Evolutionary conservation across 1,284 basidiomycete genomes (phyloP).

Genomic region (Cutaneotrichosporon arboriforme): DNA sequence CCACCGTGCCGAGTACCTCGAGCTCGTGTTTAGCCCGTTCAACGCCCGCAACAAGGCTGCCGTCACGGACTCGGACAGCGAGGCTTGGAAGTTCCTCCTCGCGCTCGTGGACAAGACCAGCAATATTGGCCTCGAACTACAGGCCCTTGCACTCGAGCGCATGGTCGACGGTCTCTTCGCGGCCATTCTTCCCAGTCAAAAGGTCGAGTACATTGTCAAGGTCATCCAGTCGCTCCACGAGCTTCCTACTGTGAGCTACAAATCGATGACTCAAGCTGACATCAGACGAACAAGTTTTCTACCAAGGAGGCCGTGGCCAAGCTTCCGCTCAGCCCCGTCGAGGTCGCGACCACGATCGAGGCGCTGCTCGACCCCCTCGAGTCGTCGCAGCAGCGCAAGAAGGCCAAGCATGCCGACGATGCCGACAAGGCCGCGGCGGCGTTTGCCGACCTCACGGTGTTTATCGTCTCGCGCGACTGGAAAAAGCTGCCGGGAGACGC

Average conservation of each 20-base stretch:
- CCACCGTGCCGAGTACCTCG: slow-evolving; percentile 25
- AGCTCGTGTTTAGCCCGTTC: slow-evolving; percentile 19
- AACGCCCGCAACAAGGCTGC: slow-evolving; percentile 18
- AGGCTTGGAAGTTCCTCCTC: slow-evolving; percentile 25
- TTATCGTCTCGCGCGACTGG: slow-evolving; percentile 68
- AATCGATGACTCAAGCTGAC: neutral
- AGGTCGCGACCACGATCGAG: slow-evolving; percentile 25
- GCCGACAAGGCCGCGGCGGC: slow-evolving; percentile 24
- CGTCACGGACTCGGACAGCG: slow-evolving; percentile 21
- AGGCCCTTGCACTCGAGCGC: slow-evolving; percentile 24
- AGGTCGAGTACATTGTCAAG: slow-evolving; percentile 27
- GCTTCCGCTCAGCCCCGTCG: slow-evolving; percentile 23
- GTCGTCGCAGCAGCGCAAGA: slow-evolving; percentile 29
- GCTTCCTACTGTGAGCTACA: slow-evolving; percentile 12
- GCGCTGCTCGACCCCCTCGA: slow-evolving; percentile 29
- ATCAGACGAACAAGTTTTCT: slow-evolving; percentile 25
- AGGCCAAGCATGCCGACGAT: slow-evolving; percentile 26
- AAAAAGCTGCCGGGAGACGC: slow-evolving; percentile 62
- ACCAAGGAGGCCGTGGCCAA: slow-evolving; percentile 24
- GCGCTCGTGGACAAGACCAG: slow-evolving; percentile 6
- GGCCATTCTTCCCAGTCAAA: slow-evolving; percentile 21
- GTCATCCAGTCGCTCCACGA: slow-evolving; percentile 30
- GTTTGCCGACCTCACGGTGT: slow-evolving; percentile 56
- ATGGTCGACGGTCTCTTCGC: slow-evolving; percentile 35
- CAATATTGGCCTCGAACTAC: slow-evolving; percentile 6